These are phyloP conservation scores for Cryptococcus amylolentus DNA, from an alignment of 1,284 basidiomycete species.

Conservation along the genomic window DNA sequence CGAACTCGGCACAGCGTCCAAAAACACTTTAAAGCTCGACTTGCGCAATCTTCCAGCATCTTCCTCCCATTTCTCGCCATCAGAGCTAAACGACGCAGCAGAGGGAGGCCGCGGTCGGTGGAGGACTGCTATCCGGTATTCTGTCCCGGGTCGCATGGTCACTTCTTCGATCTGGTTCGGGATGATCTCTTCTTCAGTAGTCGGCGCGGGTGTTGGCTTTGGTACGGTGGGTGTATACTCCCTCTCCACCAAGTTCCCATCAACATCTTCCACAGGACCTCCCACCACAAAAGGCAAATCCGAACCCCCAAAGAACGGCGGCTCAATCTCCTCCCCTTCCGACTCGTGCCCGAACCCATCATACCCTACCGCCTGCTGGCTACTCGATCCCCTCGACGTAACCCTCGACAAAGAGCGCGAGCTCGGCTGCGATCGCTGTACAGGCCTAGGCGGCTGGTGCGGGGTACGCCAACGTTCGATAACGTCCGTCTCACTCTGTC, in stretches of 20 bases:
- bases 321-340: slow-evolving; percentile 34
- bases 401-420: slow-evolving; percentile 41
- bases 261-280: not conserved
- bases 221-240: slow-evolving; percentile 14
- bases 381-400: slow-evolving; percentile 31
- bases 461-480: not conserved
- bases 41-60: slow-evolving; percentile 47
- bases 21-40: slow-evolving; percentile 50
- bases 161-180: slow-evolving; percentile 53
- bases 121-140: slow-evolving; percentile 53
- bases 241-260: not conserved
- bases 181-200: slow-evolving; percentile 21
- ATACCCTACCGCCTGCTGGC: slow-evolving; percentile 14
- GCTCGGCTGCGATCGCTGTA: slow-evolving; percentile 20
- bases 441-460: no score
- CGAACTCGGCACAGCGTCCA: slow-evolving; percentile 47
- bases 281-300: not conserved
- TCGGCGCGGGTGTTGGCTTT: slow-evolving; percentile 10
- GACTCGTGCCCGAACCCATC: slow-evolving; percentile 25
- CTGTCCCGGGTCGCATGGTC: slow-evolving; percentile 53
- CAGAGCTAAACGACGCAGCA: slow-evolving; percentile 11
- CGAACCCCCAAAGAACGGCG: slow-evolving; percentile 24
- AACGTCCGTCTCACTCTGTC: slow-evolving; percentile 8
- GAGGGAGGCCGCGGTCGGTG: slow-evolving; percentile 42
- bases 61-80: slow-evolving; percentile 5